Base-by-base conservation (phyloP, 2,329 filamentous ascomycete species). In the Clarireedia sp. region DNA sequence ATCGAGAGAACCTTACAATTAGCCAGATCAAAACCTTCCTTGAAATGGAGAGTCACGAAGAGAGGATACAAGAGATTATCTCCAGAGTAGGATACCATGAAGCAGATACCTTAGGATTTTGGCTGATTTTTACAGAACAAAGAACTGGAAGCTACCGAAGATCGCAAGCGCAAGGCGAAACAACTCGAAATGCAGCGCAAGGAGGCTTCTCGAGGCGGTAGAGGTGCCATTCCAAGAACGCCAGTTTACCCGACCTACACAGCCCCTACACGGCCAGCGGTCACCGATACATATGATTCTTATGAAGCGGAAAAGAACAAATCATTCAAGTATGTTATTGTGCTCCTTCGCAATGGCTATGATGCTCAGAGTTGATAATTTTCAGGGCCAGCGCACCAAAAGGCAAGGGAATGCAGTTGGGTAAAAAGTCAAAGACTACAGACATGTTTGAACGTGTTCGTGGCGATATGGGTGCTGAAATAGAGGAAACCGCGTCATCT, bases 241-340 rank as follows among this genome's bases (percentile, higher is more conserved):
- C 89, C 90, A 37, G 81, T 84, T 56, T 97, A 96, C 71, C 90
- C 90, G 19, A 88, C 90, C 60, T 97, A 96, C 73, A 95, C 87
- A 23, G 84, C 90, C 16, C 88, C 89, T 44, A 76, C 83, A 19
- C 85, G 87, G 59, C 82, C 89, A 46, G 81, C 83, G 56, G 81
- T 87, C 61, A 79, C 86, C 53, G 89, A 94, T 67, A 89, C 87
- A 6, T 96, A 95, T 74, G 91, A 97, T 72, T 87, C 83, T 36
- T 99, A 99, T 71, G 91, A 96, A 72, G 90, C 91, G 1, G 94
- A 96, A 73, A 97, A 96, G 83, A 96, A 96, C 76, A 96, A 96
- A 75, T 76, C 85, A 1, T 87, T 83, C 74, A 95, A 94, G 82
- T 89, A 77, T 61, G 82, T 69, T 10, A 44, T 45, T 21, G 19